Percentiles rank a stretch among this genome's conserved stretches.
Conservation (phyloP, 1,284 basidiomycete species). For the Sporisorium exsertum region DNA sequence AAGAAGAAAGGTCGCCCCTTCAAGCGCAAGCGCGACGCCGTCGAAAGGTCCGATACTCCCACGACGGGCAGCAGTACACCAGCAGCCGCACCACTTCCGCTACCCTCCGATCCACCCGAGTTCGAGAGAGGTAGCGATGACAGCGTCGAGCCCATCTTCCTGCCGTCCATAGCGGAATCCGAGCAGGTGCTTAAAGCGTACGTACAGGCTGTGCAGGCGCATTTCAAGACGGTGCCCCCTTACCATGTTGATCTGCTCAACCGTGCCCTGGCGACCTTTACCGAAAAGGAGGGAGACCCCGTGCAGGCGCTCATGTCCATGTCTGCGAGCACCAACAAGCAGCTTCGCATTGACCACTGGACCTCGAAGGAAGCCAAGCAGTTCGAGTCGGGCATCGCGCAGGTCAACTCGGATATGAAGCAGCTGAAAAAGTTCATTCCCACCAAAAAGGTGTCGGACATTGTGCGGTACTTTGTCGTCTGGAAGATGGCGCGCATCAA, state of each 20-base stretch:
- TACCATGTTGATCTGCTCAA: constrained; percentile 81
- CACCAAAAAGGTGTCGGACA: constrained; percentile 78
- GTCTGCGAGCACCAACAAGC: constrained; percentile 75
- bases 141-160: constrained; percentile 76
- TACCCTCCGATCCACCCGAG: constrained; percentile 65
- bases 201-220: constrained; percentile 72
- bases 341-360: constrained; percentile 73
- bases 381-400: constrained; percentile 80
- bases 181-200: constrained; percentile 77
- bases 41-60: constrained; percentile 43
- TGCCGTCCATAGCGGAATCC: constrained; percentile 69
- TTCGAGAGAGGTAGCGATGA: constrained; percentile 79
- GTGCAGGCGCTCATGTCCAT: constrained; percentile 80
- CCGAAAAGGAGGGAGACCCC: constrained; percentile 77
- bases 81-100: constrained; percentile 13
- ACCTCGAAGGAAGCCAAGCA: constrained; percentile 77
- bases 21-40: constrained; percentile 42
- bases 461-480: constrained; percentile 83
- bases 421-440: constrained; percentile 80
- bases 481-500: constrained; percentile 78
- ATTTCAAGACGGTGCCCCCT: constrained; percentile 66
- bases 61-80: constrained; percentile 40
- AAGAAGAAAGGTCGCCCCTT: constrained; percentile 41
- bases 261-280: constrained; percentile 87
- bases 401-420: constrained; percentile 81